Base-by-base conservation (phyloP, 805 yeast genomes). In the Scheffersomyces amazonensis region DNA sequence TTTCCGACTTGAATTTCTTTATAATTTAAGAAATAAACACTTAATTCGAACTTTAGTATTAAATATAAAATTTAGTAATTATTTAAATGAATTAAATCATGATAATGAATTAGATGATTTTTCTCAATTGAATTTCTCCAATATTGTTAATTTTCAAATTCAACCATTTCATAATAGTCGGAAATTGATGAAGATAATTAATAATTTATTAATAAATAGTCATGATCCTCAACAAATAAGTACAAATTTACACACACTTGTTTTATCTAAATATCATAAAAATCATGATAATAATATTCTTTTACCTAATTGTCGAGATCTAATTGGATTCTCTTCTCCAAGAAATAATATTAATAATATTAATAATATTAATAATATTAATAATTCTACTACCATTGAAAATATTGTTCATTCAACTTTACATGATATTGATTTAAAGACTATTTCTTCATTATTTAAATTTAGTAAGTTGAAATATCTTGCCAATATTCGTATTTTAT, bases 121-220 rank as follows among this genome's bases (percentile, higher is more conserved):
- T 31, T 30, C 30, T 20, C 13, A 23, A 8, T 34, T 54, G 12
- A 34, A 30, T 11, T 67, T 60, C 41, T 51, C 55, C n/a, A 60
- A 56, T 35, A 42, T 72, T 15, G 45, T 39, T 17, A 46, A 48
- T 10, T 52, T 72, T 12, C 64, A 65, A 17, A 44, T 72, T 13
- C 56, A 59, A 17, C 71, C 75, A 2, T 66, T 66, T 36, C 36
- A 47, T 6, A 56, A 54, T 37, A 52, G 63, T 2, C 36, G 16
- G 4, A 57, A 54, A 27, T 48, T 71, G 12, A 39, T 34, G n/a
- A 42, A 41, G 21, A 49, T 59, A 18, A 41, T 49, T n/a, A 41
- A 53, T 32, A 44, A 44, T 27, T 37, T 50, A 10, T 40, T 49
- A 10, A 35, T 49, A 12, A 43, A 41, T 18, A 23, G 33, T 12